These are phyloP conservation scores for Tricholoma hemisulphureum DNA, from an alignment of 768 basidiomycete genomes.

Conservation along the genomic window DNA sequence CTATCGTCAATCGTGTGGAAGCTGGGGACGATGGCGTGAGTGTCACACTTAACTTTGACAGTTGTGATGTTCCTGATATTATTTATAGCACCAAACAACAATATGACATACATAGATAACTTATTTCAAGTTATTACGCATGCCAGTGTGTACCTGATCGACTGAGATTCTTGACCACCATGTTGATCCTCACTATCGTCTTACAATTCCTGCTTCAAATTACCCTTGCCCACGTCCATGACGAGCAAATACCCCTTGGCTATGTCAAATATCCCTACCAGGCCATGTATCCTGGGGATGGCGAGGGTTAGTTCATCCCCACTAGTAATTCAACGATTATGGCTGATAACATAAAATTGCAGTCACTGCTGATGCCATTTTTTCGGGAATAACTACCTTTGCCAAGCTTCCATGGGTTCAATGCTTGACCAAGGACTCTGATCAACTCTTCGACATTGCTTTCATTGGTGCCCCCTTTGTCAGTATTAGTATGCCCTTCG, in stretches of 20 bases:
- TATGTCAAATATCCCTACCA: conserved; percentile 68
- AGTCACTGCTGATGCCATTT: conserved; percentile 78
- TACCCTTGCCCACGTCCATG: conserved; percentile 35
- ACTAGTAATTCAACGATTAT: too few species aligned
- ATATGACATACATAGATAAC: too few species aligned
- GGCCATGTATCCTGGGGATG: conserved; percentile 26
- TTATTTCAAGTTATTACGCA: too few species aligned
- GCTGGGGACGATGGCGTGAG: too few species aligned
- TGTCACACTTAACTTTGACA: too few species aligned
- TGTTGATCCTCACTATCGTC: too few species aligned
- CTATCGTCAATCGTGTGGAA: too few species aligned
- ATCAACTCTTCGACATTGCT: conserved; percentile 72
- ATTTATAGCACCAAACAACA: too few species aligned
- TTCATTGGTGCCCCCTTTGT: conserved; percentile 81
- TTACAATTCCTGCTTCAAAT: too few species aligned
- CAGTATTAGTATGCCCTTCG: conserved; percentile 21
- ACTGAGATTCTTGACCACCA: too few species aligned
- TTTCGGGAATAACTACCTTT: conserved; percentile 82
- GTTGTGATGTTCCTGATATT: too few species aligned
- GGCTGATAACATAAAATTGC: neutral
- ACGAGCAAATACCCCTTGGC: conserved; percentile 60
- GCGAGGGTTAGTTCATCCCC: conserved; percentile 54
- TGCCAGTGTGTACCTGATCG: too few species aligned
- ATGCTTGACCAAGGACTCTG: conserved; percentile 64
- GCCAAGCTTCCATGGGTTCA: conserved; percentile 84